Percentiles rank a stretch among this genome's conserved stretches.
phyloP scores from a whole-genome alignment of 768 basidiomycete species.

The Mrakia frigida region DNA sequence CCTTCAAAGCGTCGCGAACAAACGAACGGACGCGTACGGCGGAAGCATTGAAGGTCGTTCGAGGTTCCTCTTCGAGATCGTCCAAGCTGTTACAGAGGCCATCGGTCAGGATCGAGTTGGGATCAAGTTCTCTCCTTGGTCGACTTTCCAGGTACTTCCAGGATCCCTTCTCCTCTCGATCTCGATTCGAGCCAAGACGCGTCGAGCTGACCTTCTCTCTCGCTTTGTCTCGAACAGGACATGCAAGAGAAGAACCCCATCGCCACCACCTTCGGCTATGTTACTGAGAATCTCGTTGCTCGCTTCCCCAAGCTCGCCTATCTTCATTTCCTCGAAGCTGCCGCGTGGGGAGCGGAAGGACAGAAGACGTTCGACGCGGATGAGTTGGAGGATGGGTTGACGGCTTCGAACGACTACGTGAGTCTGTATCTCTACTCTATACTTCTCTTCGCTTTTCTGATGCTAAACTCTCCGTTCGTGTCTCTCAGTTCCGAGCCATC shows the following conservation, averaged over 20 bases:
- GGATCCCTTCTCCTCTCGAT: neutral
- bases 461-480: no score
- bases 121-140: slow-evolving; percentile 61
- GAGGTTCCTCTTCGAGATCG: slow-evolving; percentile 55
- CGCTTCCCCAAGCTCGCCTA: slow-evolving; percentile 50
- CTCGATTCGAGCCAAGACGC: no score
- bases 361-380: neutral
- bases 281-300: slow-evolving; percentile 51
- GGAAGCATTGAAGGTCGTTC: slow-evolving; percentile 60
- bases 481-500: slow-evolving; percentile 37
- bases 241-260: slow-evolving; percentile 32
- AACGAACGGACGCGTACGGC: slow-evolving; percentile 62
- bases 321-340: slow-evolving; percentile 45
- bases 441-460: no score
- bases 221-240: slow-evolving; percentile 33
- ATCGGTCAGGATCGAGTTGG: slow-evolving; percentile 55
- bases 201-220: no score
- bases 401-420: slow-evolving; percentile 12
- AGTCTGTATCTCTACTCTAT: no score
- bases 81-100: slow-evolving; percentile 52
- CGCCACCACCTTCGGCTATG: slow-evolving; percentile 46
- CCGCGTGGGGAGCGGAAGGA: slow-evolving; percentile 10
- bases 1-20: slow-evolving; percentile 55
- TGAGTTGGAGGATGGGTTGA: neutral
- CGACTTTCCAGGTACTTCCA: slow-evolving; percentile 47